These are phyloP conservation scores for Calonectria fujianensis DNA, from an alignment of 2,329 filamentous ascomycete genomes.

Conservation along the genomic window DNA sequence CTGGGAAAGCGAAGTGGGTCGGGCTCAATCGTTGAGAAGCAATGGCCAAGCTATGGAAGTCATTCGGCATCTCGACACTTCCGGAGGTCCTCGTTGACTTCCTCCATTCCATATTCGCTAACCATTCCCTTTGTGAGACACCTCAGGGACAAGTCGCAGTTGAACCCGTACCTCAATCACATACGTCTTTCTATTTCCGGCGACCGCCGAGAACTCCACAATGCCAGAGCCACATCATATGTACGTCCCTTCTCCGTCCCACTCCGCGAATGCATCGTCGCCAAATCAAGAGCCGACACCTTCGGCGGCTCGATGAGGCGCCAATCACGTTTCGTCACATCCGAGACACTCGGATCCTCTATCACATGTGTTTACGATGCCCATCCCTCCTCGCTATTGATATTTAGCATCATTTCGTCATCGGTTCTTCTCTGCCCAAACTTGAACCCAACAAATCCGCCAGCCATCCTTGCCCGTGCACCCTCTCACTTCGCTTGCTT, in stretches of 20 bases:
- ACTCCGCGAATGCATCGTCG: slow-evolving; percentile 49
- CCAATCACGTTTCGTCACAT: slow-evolving; percentile 50
- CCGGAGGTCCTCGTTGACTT: slow-evolving; percentile 41
- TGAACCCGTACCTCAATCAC: slow-evolving; percentile 7
- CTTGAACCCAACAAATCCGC: slow-evolving; percentile 31
- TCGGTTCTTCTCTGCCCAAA: slow-evolving; percentile 17
- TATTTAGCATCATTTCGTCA: slow-evolving; percentile 31
- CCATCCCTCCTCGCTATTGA: slow-evolving; percentile 33
- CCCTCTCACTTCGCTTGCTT: not conserved
- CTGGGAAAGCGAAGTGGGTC: slow-evolving; percentile 44
- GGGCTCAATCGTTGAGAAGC: slow-evolving; percentile 53
- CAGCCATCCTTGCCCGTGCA: slow-evolving; percentile 22
- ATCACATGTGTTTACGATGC: slow-evolving; percentile 48
- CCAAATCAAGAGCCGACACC: slow-evolving; percentile 56
- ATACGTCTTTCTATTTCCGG: slow-evolving; percentile 29
- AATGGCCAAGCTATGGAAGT: slow-evolving; percentile 44
- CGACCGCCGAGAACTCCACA: slow-evolving; percentile 37
- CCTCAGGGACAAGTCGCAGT: slow-evolving; percentile 2
- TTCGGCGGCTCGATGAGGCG: slow-evolving; percentile 38
- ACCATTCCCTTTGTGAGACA: slow-evolving; percentile 40
- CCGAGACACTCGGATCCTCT: slow-evolving; percentile 42
- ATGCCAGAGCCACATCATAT: slow-evolving; percentile 60
- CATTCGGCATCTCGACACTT: slow-evolving; percentile 47
- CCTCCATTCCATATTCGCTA: slow-evolving; percentile 45
- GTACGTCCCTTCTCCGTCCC: slow-evolving; percentile 56